Evolutionary conservation across 139 green algal species (phyloP).

Genomic region (Axilococcus clingmanii): DNA sequence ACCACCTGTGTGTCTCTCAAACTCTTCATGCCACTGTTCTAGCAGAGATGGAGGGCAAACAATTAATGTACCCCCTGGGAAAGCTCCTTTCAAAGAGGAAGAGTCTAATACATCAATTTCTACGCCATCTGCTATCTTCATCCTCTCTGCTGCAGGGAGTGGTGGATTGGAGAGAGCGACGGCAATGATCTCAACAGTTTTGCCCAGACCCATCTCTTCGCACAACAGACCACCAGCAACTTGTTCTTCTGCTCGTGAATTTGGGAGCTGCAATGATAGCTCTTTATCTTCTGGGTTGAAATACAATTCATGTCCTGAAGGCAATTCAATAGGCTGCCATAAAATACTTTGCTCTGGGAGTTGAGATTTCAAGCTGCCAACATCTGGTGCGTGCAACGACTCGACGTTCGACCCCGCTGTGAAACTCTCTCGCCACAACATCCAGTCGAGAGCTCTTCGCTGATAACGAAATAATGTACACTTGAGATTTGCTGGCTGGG

Average conservation of each 20-base stretch:
- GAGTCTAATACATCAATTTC: not conserved
- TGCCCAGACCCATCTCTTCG: constrained; percentile 58
- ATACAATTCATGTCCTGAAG: too few species aligned
- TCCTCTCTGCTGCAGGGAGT: constrained; percentile 1
- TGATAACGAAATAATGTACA: constrained; percentile 53
- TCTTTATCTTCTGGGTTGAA: too few species aligned
- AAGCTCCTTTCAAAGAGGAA: not conserved
- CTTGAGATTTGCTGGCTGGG: constrained; percentile 34
- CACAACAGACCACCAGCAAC: constrained; percentile 11
- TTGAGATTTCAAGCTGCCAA: not conserved
- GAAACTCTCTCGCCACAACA: constrained; percentile 42
- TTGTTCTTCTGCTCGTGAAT: not conserved
- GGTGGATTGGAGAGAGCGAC: constrained; percentile 38
- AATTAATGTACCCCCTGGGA: constrained; percentile 36
- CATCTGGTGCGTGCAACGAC: too few species aligned
- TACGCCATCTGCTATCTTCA: not conserved
- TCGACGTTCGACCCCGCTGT: not conserved
- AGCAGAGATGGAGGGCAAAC: constrained; percentile 59
- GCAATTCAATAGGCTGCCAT: not conserved
- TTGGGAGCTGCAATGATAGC: too few species aligned
- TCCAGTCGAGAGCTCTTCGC: constrained; percentile 47
- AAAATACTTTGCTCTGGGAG: not conserved
- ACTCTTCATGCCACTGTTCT: constrained; percentile 57
- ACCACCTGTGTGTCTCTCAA: constrained; percentile 30
- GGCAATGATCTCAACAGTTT: constrained; percentile 28